phyloP scores from a whole-genome alignment of 768 basidiomycete species.

The Dioszegia aurantiaca region DNA sequence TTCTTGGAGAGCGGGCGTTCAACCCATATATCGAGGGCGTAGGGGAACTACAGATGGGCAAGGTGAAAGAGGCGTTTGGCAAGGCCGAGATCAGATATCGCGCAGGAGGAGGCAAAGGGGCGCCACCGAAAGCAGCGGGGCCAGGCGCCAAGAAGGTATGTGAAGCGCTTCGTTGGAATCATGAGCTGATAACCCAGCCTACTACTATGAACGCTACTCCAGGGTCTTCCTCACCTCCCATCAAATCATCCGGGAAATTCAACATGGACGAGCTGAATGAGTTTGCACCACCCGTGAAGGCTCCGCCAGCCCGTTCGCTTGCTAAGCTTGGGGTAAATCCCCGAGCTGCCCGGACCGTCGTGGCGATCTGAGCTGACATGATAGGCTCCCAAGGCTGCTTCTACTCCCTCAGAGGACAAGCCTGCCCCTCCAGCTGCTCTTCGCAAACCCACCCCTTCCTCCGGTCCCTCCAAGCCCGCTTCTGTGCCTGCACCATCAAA shows the following conservation, averaged over 20 bases:
- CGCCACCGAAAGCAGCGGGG: conserved; percentile 12
- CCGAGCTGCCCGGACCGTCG: neutral
- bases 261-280: conserved; percentile 49
- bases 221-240: conserved; percentile 33
- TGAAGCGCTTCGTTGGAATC: neutral
- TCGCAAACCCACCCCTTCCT: conserved; percentile 13
- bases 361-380: neutral
- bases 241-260: conserved; percentile 36
- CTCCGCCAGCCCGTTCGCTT: conserved; percentile 40
- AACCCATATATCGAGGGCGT: conserved; percentile 81
- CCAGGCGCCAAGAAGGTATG: conserved; percentile 35
- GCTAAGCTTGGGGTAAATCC: conserved; percentile 22
- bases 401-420: conserved; percentile 11
- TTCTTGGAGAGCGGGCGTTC: conserved; percentile 88
- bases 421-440: conserved; percentile 5
- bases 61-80: conserved; percentile 90
- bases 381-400: conserved; percentile 10
- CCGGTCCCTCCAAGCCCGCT: conserved; percentile 20
- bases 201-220: conserved; percentile 7
- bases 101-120: conserved; percentile 56
- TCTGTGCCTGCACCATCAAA: conserved; percentile 28
- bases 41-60: conserved; percentile 79
- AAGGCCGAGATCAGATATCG: conserved; percentile 90
- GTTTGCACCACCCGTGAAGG: conserved; percentile 31
- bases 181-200: conserved; percentile 5